Evolutionary conservation across 306 rosid species (phyloP), one percentile per base, ranked within the genome.

Genomic region (Sicyos edulis): DNA sequence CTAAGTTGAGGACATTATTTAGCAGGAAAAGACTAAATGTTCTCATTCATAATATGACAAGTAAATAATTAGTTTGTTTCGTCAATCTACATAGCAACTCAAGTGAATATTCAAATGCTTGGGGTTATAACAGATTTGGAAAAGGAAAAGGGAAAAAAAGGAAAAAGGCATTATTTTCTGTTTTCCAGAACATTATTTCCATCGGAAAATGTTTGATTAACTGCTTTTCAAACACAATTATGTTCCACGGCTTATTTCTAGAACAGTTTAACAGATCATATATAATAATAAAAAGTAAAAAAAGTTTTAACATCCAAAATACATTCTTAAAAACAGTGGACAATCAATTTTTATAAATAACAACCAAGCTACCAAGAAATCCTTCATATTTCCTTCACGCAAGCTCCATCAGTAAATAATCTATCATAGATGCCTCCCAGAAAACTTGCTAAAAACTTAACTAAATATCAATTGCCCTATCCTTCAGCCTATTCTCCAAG

Each of bases 361-460:
- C 62, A 57, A 57, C 22, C 62, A 57, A 57, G 37, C 58, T 54
- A 56, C 16, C 15, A 56, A 21, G 22, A 21, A 57, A 57, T 13
- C 62, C 34, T 14, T 57, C 37, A 2, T 57, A 21, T 22, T 21
- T 57, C 62, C 62, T 9, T 57, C 37, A 29, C 1, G 62, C 32
- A 57, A 57, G 34, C 34, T 57, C 34, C 14, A 57, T 22, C 62
- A 16, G 24, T 37, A 21, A 24, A 66, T 49, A 12, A 22, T 68
- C 37, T 44, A 8, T 21, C 57, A 49, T 68, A 49, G 17, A 21
- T 49, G 13, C 4, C 4, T 40, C 58, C 40, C 26, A 47, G 7
- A 68, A 49, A 68, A 8, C 73, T 47, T 47, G 73, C 73, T 8
- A 62, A 29, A 32, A 60, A 60, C 17, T 1, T 32, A 34, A 24